Conservation (phyloP, 176 grass and related monocot species). For the Zea mays region Zm-B73-REFERENCE-NAM-5.0 NC_050099.1:8637001-8637500, state of each 20-base stretch:
- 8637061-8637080: conserved; percentile 31
- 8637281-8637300: conserved; percentile 34
- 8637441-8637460: conserved; percentile 15
- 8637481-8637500: background rate
- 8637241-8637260: conserved; percentile 7
- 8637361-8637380: conserved; percentile 34
- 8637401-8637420: conserved; percentile 40
- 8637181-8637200: conserved; percentile 22
- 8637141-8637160: conserved; percentile 41
- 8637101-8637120: conserved; percentile 6
- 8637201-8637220: conserved; percentile 51
- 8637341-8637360: conserved; percentile 44
- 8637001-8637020: conserved; percentile 37
- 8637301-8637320: conserved; percentile 40
- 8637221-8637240: conserved; percentile 37
- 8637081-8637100: conserved; percentile 22
- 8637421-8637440: conserved; percentile 4
- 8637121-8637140: conserved; percentile 11
- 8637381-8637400: conserved; percentile 37
- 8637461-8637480: conserved; percentile 31
- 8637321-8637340: conserved; percentile 40
- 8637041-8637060: conserved; percentile 43
- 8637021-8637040: conserved; percentile 21
- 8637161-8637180: conserved; percentile 31
- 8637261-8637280: conserved; percentile 39